Conservation (phyloP, 371 early-diverging fungal genomes). For the Rhizomucor pusillus region DNA sequence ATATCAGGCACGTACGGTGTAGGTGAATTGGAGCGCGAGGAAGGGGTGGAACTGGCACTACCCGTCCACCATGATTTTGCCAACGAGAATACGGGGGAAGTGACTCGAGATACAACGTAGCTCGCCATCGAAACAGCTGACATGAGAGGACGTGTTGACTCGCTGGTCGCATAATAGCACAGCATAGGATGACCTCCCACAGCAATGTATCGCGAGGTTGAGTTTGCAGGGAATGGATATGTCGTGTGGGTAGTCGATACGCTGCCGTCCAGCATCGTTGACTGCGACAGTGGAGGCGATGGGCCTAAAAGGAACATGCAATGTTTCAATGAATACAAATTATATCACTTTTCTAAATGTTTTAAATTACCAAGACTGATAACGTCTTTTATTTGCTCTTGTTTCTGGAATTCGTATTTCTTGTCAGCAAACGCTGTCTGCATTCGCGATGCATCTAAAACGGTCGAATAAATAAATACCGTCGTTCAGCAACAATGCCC, state of each 20-base stretch:
- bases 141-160: conserved; percentile 49
- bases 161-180: conserved; percentile 55
- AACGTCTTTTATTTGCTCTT: conserved; percentile 49
- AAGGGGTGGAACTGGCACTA: conserved; percentile 1
- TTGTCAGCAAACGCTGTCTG: conserved; percentile 58
- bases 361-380: conserved; percentile 44
- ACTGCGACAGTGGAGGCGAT: conserved; percentile 19
- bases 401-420: conserved; percentile 57
- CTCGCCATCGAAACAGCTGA: conserved; percentile 62
- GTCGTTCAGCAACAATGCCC: too few species aligned
- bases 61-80: conserved; percentile 62
- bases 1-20: conserved; percentile 44
- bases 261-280: conserved; percentile 14
- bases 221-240: conserved; percentile 26
- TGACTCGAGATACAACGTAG: conserved; percentile 53
- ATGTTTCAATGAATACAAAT: background rate
- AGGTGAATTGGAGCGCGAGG: conserved; percentile 27
- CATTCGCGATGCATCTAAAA: conserved; percentile 40
- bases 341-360: background rate
- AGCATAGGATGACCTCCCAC: conserved; percentile 62
- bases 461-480: background rate
- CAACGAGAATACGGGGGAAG: conserved; percentile 59
- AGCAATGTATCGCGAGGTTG: conserved; percentile 57
- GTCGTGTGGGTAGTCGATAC: conserved; percentile 24
- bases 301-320: conserved; percentile 17